Evolutionary conservation across 164 flowering plant species (phyloP), one percentile per base, ranked within the genome.

Genomic region (Euptelea pleiosperma): DNA sequence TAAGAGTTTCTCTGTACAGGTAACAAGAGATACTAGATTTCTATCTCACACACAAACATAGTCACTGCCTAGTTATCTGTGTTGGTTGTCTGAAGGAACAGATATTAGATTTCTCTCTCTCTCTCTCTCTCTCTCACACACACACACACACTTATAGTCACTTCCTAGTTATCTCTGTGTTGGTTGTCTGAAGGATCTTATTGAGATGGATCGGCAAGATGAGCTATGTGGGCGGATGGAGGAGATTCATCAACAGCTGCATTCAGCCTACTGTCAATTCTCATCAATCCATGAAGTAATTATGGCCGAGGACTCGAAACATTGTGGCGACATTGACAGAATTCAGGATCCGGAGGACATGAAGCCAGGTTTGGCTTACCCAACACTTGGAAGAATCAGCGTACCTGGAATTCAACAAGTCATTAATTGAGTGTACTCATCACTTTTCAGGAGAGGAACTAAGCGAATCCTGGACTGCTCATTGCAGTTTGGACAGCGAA

Each of bases 191-290:
- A 71, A 92, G 98, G 79, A 70, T 50, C 72, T 89, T 16, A 84
- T 89, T 33, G 91, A 91, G 45, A 76, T 94, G 96, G 99, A 94
- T 69, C 60, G 77, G 60, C 56, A 65, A 52, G 96, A 94, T 70
- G 94, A 85, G 48, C 73, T 65, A 21, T 15, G 31, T 59, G 90
- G 93, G 52, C 69, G 58, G 63, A 42, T 86, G 78, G 82, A 77
- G 56, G 96, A 80, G 55, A 79, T 83, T 41, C 71, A 82, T 63
- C 30, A 67, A 44, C 74, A 61, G 51, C 50, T 89, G 68, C 74
- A 52, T 3, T 46, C 82, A 15, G 86, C 84, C 25, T 86, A 89
- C 52, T 72, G 81, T 67, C 94, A 82, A 58, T 56, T 70, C 37
- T 51, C 66, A 10, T 22, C 65, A 8, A 40, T 30, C 12, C 50